Base-by-base conservation (phyloP, 108 stramenopile genomes). In the Mediolabrus comicus region DNA sequence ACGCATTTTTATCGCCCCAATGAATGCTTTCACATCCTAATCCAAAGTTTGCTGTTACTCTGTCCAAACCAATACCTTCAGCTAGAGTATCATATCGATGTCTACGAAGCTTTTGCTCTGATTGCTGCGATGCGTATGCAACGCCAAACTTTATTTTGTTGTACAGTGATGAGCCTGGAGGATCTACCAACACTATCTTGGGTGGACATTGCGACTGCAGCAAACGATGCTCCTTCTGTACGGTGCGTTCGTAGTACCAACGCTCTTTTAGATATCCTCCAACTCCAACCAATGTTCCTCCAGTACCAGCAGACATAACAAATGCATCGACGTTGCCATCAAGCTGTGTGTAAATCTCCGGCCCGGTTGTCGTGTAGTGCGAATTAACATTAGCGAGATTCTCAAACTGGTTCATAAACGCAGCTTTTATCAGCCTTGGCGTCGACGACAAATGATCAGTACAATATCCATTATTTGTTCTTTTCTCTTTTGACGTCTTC, bases 391-490 rank as follows among this genome's bases (percentile, higher is more conserved):
- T 98, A 46, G 94, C 82, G 25, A 62, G 38, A 65, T 97, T 97
- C 68, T 98, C 96, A 76, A 98, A 98, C 63, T 98, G 98, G 81
- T 98, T 89, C 80, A 96, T 86, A 59, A 97, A 98, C 10, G 96
- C 88, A 9, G 92, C 94, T 13, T 73, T 57, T 13, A 89, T 74
- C 30, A 78, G 39, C 59, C 25, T 53, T 26, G 74, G 74, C 27
- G 69, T 59, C 32, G 17, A 36, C 16, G 34, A 24, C 0, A 32
- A 39, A 38, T 33, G n/a, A n/a, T n/a, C n/a, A n/a, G n/a, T 4
- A 19, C 11, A 38, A 4, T 4, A 14, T 26, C 4, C 28, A 9
- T 54, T 51, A 12, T 30, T 46, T 65, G 17, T 33, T 5, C 28
- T 36, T 22, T 11, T 24, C 14, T 35, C 33, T 1, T n/a, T n/a